These are phyloP conservation scores for Hygrocybe punicea DNA, from an alignment of 768 basidiomycete genomes.

Conservation along the genomic window DNA sequence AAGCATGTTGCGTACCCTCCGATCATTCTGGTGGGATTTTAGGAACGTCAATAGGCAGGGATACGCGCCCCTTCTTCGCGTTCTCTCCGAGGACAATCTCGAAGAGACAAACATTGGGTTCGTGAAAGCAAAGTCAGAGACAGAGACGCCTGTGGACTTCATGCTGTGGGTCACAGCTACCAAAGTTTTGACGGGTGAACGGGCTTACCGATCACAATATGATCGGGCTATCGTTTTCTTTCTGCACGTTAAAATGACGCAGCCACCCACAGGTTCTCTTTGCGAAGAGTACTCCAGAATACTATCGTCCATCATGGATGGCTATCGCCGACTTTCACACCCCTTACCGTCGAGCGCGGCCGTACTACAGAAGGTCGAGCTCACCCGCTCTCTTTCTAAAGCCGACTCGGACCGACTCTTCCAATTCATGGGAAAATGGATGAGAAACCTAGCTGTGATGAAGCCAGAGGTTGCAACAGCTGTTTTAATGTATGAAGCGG, in stretches of 20 bases:
- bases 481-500: neutral
- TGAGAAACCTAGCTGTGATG: neutral
- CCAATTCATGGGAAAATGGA: neutral
- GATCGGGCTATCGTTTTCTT: neutral
- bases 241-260: neutral
- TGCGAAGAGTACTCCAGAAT: neutral
- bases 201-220: neutral
- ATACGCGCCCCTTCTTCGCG: neutral
- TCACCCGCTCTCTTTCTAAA: neutral
- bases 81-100: neutral
- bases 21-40: neutral
- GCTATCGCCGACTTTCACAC: neutral
- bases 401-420: neutral
- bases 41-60: neutral
- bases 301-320: neutral
- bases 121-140: neutral
- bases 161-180: neutral
- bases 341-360: neutral
- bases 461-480: neutral
- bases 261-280: neutral
- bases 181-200: neutral
- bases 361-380: neutral
- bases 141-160: neutral
- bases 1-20: neutral
- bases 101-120: neutral